Base-by-base conservation (phyloP, 2,329 filamentous ascomycete species). In the Fusarium phyllophilum region DNA sequence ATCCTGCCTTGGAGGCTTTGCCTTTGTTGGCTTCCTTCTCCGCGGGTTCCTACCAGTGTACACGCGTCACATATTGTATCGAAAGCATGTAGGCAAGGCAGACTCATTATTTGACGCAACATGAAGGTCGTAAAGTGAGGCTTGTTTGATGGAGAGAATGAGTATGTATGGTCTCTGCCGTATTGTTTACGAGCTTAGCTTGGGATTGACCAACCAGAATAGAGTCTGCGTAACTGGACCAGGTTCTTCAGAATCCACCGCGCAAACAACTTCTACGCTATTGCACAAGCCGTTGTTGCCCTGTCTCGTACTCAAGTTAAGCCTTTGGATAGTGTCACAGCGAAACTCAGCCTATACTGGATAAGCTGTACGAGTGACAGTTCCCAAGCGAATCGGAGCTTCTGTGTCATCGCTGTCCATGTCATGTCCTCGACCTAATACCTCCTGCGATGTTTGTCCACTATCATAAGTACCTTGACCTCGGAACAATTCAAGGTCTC, bases 21-120 rank as follows among this genome's bases (percentile, higher is more conserved):
- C 6, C 15, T 3, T 20, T 17, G 15, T 24, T 18, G 22, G 4
- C 6, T 24, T n/a, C 20, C 2, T 29, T 58, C 24, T 31, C 33
- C 24, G 33, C 3, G 15, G 20, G 8, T 4, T 4, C 31, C 11
- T 2, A 0, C 0, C 2, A 13, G 22, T 20, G 3, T 20, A 44
- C 15, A 38, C 34, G 51, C 34, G 34, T 41, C 24, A 10, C 8
- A n/a, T 29, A 22, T 14, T n/a, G 10, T 10, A 13, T n/a, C 8
- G 6, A 11, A 22, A 22, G 12, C 6, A 24, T 6, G 31, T 14
- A 26, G 6, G 6, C 20, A 41, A 39, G 20, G 34, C 24, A 29
- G 24, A 29, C 0, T 18, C 11, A 13, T 31, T 41, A n/a, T 13
- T 17, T 14, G 2, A 41, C 34, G 24, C 14, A 39, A 18, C 34